Percentiles rank a stretch among this genome's conserved stretches.
Conservation (phyloP, 148 eudicot species). For the Polygonum maritimum region DNA sequence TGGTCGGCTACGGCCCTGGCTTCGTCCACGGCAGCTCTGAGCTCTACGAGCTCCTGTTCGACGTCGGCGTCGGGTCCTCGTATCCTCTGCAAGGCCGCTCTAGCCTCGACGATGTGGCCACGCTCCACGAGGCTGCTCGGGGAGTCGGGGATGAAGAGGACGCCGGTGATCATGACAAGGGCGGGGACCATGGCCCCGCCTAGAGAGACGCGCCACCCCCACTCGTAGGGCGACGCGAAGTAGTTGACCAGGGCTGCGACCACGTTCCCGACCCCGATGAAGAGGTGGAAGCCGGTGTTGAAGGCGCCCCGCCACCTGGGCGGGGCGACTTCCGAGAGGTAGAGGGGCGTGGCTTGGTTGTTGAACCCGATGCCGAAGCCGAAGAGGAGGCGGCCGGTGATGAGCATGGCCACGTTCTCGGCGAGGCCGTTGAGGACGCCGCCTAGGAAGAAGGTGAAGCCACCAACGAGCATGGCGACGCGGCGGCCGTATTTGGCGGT, state of each 20-base stretch:
- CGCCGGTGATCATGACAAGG: slow-evolving; percentile 3
- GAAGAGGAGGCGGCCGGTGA: neutral
- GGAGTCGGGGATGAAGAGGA: slow-evolving; percentile 11
- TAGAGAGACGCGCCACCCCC: slow-evolving; percentile 10
- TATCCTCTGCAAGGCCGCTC: neutral
- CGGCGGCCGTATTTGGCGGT: slow-evolving; percentile 5
- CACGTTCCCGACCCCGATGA: slow-evolving; percentile 11
- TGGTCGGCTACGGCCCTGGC: neutral
- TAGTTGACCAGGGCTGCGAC: neutral
- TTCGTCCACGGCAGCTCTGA: neutral
- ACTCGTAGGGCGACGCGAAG: neutral
- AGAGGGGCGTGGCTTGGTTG: slow-evolving; percentile 10
- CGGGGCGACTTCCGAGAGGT: slow-evolving; percentile 10
- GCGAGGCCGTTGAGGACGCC: neutral
- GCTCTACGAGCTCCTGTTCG: neutral
- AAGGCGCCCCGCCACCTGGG: slow-evolving; percentile 5
- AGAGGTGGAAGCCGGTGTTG: slow-evolving; percentile 17
- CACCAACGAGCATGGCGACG: slow-evolving; percentile 7
- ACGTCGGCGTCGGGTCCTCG: neutral
- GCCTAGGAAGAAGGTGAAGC: slow-evolving; percentile 13
- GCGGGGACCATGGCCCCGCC: slow-evolving; percentile 10
- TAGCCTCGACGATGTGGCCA: neutral
- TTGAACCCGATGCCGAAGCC: slow-evolving; percentile 9
- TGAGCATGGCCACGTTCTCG: neutral
- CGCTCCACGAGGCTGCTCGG: slow-evolving; percentile 13